These are phyloP conservation scores for Punica granatum DNA, from an alignment of 345 rosid genomes.

Conservation along the genomic window DNA sequence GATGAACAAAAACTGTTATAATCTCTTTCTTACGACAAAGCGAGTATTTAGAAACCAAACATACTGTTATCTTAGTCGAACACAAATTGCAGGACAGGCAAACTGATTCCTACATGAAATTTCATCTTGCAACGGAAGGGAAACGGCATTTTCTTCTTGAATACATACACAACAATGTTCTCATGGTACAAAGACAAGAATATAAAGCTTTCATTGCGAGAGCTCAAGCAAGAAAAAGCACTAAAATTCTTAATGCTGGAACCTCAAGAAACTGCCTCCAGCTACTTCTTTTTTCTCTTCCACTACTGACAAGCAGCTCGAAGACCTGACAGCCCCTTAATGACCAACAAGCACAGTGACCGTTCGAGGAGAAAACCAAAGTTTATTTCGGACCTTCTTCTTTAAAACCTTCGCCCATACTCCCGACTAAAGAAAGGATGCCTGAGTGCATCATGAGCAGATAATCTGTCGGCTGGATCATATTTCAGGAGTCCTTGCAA, in stretches of 20 bases:
- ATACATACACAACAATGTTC: neutral
- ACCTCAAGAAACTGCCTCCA: neutral
- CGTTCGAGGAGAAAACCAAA: neutral
- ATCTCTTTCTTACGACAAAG: neutral
- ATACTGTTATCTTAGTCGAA: neutral
- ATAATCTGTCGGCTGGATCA: constrained; percentile 42
- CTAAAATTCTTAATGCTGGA: neutral
- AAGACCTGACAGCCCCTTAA: neutral
- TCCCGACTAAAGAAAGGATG: constrained; percentile 55
- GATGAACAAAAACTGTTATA: neutral
- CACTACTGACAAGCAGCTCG: neutral
- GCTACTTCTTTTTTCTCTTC: neutral
- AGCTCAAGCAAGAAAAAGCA: neutral
- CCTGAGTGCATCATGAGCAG: constrained; percentile 48
- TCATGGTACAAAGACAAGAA: constrained; percentile 6
- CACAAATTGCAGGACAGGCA: neutral
- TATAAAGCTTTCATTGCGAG: constrained; percentile 1
- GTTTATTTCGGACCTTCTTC: neutral
- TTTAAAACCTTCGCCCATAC: constrained; percentile 29
- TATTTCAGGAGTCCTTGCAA: constrained; percentile 56
- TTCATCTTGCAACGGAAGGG: neutral
- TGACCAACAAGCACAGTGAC: neutral
- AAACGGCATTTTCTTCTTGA: neutral
- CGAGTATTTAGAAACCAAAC: neutral
- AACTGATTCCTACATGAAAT: neutral